phyloP scores from a whole-genome alignment of 2,329 filamentous ascomycete species.

The Pseudogymnoascus sp. region DNA sequence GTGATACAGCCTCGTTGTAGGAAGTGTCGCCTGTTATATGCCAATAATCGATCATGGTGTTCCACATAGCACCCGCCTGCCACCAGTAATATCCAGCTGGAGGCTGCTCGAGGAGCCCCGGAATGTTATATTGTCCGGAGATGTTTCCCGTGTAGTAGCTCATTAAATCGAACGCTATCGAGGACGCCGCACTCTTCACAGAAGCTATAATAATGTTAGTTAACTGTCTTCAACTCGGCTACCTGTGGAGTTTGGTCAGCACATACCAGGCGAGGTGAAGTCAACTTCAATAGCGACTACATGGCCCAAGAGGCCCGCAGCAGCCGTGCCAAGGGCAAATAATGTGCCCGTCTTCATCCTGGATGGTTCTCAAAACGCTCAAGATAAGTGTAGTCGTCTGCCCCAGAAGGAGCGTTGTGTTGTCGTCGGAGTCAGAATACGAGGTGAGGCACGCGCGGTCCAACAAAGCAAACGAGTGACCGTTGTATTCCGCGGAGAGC shows the following conservation, averaged over 20 bases:
- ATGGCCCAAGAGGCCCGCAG: background rate
- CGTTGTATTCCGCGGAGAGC: background rate
- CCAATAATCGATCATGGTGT: constrained; percentile 54
- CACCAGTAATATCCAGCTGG: constrained; percentile 48
- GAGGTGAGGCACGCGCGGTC: background rate
- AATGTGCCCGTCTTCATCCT: background rate
- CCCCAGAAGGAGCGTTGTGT: background rate
- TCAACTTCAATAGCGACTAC: constrained; percentile 22
- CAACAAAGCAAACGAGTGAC: background rate
- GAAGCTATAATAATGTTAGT: constrained; percentile 34
- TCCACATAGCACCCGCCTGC: constrained; percentile 56
- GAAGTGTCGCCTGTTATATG: constrained; percentile 51
- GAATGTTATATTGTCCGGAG: constrained; percentile 36
- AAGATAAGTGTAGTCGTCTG: background rate
- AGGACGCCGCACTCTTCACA: constrained; percentile 26
- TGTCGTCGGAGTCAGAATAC: background rate
- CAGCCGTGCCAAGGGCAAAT: background rate
- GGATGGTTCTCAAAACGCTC: background rate
- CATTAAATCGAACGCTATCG: constrained; percentile 31
- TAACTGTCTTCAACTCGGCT: constrained; percentile 38
- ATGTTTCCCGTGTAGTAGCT: constrained; percentile 35
- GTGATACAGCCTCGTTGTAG: constrained; percentile 47
- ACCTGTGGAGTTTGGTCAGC: background rate
- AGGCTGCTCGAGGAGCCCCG: constrained; percentile 41
- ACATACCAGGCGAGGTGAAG: constrained; percentile 23